Percentiles rank a stretch among this genome's conserved stretches.
Conservation (phyloP, 768 basidiomycete species). For the Asterophora lycoperdoides region DNA sequence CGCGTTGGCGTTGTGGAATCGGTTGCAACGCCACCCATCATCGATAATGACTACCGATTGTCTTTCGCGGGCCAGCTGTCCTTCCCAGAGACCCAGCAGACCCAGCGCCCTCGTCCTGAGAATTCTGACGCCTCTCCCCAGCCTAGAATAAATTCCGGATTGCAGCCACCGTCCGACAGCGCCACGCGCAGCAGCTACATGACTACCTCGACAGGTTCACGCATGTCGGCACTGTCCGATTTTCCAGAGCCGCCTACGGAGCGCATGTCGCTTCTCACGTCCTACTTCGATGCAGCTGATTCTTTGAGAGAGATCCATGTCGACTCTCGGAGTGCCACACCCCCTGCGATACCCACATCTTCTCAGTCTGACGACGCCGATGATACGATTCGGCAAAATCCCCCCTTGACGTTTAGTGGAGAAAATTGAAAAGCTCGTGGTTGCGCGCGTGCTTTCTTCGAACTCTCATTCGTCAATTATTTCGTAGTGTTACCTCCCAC, state of each 20-base stretch:
- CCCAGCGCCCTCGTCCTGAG: background rate
- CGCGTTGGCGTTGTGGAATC: conserved; percentile 51
- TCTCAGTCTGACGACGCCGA: background rate
- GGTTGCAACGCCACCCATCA: conserved; percentile 45
- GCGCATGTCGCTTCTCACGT: conserved; percentile 39
- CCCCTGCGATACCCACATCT: conserved; percentile 6
- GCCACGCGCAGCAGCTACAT: conserved; percentile 50
- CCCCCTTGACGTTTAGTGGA: conserved; percentile 23
- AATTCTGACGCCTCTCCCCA: conserved; percentile 2
- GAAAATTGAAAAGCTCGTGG: conserved; percentile 24
- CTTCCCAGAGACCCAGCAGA: conserved; percentile 13
- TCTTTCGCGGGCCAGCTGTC: conserved; percentile 38
- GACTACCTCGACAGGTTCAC: conserved; percentile 56
- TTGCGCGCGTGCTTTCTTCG: conserved; percentile 20
- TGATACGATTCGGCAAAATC: conserved; percentile 2
- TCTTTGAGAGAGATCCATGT: conserved; percentile 13
- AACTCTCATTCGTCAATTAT: conserved; percentile 13
- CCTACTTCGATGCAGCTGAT: conserved; percentile 37
- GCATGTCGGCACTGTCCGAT: conserved; percentile 69
- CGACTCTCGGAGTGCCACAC: conserved; percentile 7
- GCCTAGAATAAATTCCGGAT: conserved; percentile 19
- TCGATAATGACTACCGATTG: conserved; percentile 32
- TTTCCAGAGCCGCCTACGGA: conserved; percentile 62
- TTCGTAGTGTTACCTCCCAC: background rate
- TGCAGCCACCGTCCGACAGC: conserved; percentile 32